Evolutionary conservation across 805 yeast species (phyloP), one percentile per base, ranked within the genome.

Genomic region (Saccharomycopsis malanga): DNA sequence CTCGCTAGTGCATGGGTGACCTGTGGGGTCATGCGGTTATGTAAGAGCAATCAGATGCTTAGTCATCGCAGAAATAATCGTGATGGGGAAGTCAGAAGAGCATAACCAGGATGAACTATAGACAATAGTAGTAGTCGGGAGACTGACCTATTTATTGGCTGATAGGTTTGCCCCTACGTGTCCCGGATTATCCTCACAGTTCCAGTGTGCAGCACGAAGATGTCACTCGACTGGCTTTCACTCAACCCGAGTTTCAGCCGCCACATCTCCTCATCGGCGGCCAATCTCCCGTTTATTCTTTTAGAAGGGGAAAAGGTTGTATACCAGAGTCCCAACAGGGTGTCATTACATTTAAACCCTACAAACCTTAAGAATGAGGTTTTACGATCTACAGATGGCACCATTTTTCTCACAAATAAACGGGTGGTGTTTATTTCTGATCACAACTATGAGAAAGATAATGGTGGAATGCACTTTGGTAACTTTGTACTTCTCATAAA

Each of bases 141-240:
- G n/a, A n/a, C n/a, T n/a, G n/a, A n/a, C n/a, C n/a, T n/a, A n/a
- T n/a, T n/a, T n/a, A n/a, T n/a, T n/a, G n/a, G n/a, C n/a, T n/a
- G n/a, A n/a, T n/a, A n/a, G n/a, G n/a, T n/a, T n/a, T n/a, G n/a
- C n/a, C n/a, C n/a, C n/a, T n/a, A n/a, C n/a, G n/a, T n/a, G n/a
- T n/a, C n/a, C n/a, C n/a, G n/a, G n/a, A n/a, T n/a, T n/a, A n/a
- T n/a, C n/a, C n/a, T n/a, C n/a, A n/a, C n/a, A n/a, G n/a, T n/a
- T n/a, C n/a, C n/a, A n/a, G n/a, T n/a, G n/a, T n/a, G n/a, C n/a
- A n/a, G n/a, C 30, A 27, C 30, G 10, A 39, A 7, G 5, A 51
- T 51, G 54, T 51, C 54, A 6, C 39, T 51, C 4, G 45, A 51
- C 36, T 51, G 49, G 29, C 34, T 51, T 10, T n/a, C 49, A 4